These are phyloP conservation scores for Cladophialophora bantiana DNA, from an alignment of 2,329 filamentous ascomycete genomes.

Conservation along the genomic window DNA sequence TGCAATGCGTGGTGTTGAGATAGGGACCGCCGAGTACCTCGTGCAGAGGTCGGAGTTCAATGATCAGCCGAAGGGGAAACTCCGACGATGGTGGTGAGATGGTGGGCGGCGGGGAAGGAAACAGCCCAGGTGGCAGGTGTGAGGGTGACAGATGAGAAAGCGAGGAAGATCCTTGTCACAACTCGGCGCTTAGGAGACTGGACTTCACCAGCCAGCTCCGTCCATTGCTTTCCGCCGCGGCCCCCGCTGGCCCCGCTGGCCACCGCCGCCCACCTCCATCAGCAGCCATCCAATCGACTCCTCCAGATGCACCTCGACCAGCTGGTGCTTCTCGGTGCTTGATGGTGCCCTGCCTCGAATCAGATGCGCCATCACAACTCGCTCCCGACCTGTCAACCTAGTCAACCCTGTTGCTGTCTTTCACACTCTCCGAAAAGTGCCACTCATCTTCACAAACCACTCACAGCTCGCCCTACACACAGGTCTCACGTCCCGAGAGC, in stretches of 20 bases:
- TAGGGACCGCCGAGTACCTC: background rate
- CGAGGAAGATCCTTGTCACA: background rate
- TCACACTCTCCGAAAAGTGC: constrained; percentile 13
- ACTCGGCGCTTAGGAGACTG: background rate
- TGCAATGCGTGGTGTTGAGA: background rate
- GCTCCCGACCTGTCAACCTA: background rate
- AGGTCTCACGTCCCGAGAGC: constrained; percentile 4
- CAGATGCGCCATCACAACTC: constrained; percentile 4
- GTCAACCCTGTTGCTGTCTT: constrained; percentile 1
- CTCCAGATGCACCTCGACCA: background rate
- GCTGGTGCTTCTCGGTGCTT: background rate
- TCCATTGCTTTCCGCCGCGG: background rate
- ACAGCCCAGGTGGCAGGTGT: background rate
- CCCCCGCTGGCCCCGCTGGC: too few species aligned
- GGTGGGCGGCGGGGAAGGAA: background rate
- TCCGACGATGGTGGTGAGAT: background rate
- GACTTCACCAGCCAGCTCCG: background rate
- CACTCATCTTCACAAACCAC: constrained; percentile 14
- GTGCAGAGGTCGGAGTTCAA: too few species aligned
- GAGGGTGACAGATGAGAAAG: too few species aligned
- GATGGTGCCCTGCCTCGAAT: background rate
- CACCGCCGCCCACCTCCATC: background rate
- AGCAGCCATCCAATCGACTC: background rate
- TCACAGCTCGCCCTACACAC: constrained; percentile 8
- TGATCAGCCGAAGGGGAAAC: background rate